A percentile compares a stretch with the other conserved stretches of the same genome.
phyloP scores from a whole-genome alignment of 2,329 filamentous ascomycete species.

The Alternaria infectoria region DNA sequence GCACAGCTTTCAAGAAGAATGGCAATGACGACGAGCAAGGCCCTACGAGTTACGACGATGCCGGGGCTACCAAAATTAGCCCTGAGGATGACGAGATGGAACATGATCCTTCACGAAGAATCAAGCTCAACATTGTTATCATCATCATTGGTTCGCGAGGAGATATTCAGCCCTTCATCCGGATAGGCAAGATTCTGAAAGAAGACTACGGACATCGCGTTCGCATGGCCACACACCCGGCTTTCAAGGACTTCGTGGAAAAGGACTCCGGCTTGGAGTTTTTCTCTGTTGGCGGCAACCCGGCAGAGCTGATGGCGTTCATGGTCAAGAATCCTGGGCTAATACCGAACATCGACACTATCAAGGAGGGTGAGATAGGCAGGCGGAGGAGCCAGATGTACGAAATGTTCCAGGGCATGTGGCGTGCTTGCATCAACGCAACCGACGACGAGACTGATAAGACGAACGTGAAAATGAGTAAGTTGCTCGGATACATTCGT shows the following conservation, averaged over 20 bases:
- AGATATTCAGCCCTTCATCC: constrained; percentile 81
- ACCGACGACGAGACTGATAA: constrained; percentile 71
- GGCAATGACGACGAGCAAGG: constrained; percentile 50
- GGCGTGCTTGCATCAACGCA: constrained; percentile 76
- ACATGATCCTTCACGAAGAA: constrained; percentile 41
- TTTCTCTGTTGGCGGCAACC: constrained; percentile 80
- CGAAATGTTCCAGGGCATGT: constrained; percentile 84
- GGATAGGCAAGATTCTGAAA: constrained; percentile 74
- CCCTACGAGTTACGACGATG: constrained; percentile 22
- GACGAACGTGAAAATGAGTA: constrained; percentile 65
- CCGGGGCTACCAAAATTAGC: constrained; percentile 29
- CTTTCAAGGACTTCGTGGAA: constrained; percentile 77
- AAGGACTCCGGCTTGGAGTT: constrained; percentile 77
- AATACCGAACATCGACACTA: constrained; percentile 74
- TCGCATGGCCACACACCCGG: constrained; percentile 78
- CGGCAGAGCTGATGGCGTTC: constrained; percentile 82
- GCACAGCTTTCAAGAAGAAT: constrained; percentile 66
- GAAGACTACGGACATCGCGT: constrained; percentile 76
- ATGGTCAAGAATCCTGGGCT: constrained; percentile 86
- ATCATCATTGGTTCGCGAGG: constrained; percentile 84
- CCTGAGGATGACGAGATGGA: constrained; percentile 46
- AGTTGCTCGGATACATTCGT: constrained; percentile 3
- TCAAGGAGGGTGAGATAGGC: constrained; percentile 76
- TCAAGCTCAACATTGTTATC: constrained; percentile 76
- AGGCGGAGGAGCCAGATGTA: constrained; percentile 72